Evolutionary conservation across 805 yeast genomes (phyloP).

Genomic region (Cephaloascus albidus): DNA sequence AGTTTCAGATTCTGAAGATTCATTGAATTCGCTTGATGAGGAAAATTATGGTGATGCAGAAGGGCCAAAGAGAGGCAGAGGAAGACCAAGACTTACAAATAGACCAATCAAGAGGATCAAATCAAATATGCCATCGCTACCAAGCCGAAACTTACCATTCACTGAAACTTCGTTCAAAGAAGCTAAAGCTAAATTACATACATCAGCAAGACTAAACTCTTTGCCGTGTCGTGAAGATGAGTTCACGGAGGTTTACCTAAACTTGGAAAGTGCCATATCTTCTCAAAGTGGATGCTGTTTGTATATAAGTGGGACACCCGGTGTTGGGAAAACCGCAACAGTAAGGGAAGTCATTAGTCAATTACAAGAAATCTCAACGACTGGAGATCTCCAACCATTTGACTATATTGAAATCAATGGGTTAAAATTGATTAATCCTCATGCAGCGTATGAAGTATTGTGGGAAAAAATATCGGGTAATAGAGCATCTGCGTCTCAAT

Average conservation of each 20-base stretch:
- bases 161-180: constrained; percentile 18
- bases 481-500: constrained; percentile 50
- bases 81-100: constrained; percentile 17
- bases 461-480: constrained; percentile 67
- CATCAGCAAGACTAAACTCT: constrained; percentile 34
- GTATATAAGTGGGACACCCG: constrained; percentile 95
- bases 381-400: constrained; percentile 33
- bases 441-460: constrained; percentile 69
- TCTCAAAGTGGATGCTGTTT: constrained; percentile 73
- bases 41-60: constrained; percentile 6
- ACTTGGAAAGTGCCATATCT: constrained; percentile 62
- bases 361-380: constrained; percentile 27
- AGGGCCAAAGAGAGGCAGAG: constrained; percentile 13
- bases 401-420: constrained; percentile 86
- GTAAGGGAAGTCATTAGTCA: constrained; percentile 77
- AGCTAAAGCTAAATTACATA: constrained; percentile 29
- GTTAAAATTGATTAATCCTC: constrained; percentile 71
- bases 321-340: constrained; percentile 95
- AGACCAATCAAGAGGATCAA: constrained; percentile 12
- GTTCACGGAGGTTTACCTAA: constrained; percentile 57
- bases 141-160: constrained; percentile 2
- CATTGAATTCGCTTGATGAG: constrained; percentile 6
- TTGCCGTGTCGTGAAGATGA: constrained; percentile 87
- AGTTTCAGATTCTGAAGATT: constrained; percentile 8
- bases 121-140: constrained; percentile 8